Evolutionary conservation across 2,329 filamentous ascomycete species (phyloP), one percentile per base, ranked within the genome.

Genomic region (Colletotrichum salicis): DNA sequence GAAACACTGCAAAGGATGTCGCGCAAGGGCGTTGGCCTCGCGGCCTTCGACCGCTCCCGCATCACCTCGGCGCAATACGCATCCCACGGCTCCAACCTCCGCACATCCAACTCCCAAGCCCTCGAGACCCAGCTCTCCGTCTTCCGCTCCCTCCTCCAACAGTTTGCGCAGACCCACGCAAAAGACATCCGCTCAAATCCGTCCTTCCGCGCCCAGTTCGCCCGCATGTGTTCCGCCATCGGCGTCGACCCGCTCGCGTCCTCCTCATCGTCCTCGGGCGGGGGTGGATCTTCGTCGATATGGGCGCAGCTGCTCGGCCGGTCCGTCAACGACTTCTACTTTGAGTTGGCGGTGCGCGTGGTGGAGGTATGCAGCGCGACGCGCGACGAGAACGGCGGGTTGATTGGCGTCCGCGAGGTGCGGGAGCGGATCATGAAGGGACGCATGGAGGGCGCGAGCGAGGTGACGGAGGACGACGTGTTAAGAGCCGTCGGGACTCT

Each of bases 261-360:
- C 73, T 84, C 80, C 81, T 75, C 76, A 2, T 75, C 76, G 4
- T 78, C 77, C 60, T 75, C 75, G 33, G 83, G 85, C 74, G 80
- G 84, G 22, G 84, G 81, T 45, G 86, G 85, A 6, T 86, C 83
- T 1, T 89, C 90, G 22, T 96, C 92, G 70, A 91, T 98, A 71
- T 98, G 96, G 96, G 93, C 94, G 31, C 95, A 98, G 84, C 90
- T 98, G 74, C 88, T 98, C 24, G 96, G 96, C 35, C 90, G 93
- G 71, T 95, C 92, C 77, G 95, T 99, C 76, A 97, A 98, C 80
- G 96, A 99, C 82, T 99, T 99, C 80, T 99, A 98, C 84, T 98
- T 98, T 82, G 96, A 97, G 85, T 90, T 99, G 57, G 96, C 95
- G 1, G 96, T 98, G n/a, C 89, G 94, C 61, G 93, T 98, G 1